Evolutionary conservation across 176 grass and related monocot genomes (phyloP), one percentile per base, ranked within the genome.

Genomic region (Paspalum notatum): DNA sequence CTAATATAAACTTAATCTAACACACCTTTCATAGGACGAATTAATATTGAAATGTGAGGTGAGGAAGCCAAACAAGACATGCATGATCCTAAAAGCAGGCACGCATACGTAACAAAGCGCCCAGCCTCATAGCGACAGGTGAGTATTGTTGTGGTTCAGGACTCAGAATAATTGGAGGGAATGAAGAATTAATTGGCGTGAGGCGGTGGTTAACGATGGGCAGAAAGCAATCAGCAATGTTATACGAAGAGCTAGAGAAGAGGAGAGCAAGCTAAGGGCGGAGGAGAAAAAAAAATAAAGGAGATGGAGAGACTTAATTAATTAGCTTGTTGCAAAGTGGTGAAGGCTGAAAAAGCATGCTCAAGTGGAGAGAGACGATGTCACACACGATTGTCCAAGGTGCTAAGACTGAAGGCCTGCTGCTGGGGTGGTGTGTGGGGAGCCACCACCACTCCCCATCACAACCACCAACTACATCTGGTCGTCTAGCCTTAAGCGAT

Each of bases 361-460:
- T 84, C 21, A 17, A 78, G 85, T 87, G 89, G 89, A 72, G 51
- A 79, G 70, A 87, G 71, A n/a, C n/a, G n/a, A 85, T 73, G 85
- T 87, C 85, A 87, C 57, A 86, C 62, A 45, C 43, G 56, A 81
- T 64, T 44, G 75, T 62, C 86, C 53, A 62, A 60, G 62, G 67
- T 68, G 67, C 85, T 72, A 87, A 72, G 84, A 56, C 58, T 74
- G 26, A 84, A 81, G 84, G 46, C 68, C 45, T 15, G 24, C 57
- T 24, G 17, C 25, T 56, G 20, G 40, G n/a, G 59, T 79, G 59
- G 51, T 66, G 52, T 87, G 75, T 91, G 81, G 89, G 84, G 81
- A 91, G 72, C 85, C 77, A 87, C 85, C 81, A 87, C 24, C 27
- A 32, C 72, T 68, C 40, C 32, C 64, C 32, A 26, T 63, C 71